These are phyloP conservation scores for Paramecium caudatum DNA, from an alignment of 73 alveolate species.

Conservation along the genomic window DNA sequence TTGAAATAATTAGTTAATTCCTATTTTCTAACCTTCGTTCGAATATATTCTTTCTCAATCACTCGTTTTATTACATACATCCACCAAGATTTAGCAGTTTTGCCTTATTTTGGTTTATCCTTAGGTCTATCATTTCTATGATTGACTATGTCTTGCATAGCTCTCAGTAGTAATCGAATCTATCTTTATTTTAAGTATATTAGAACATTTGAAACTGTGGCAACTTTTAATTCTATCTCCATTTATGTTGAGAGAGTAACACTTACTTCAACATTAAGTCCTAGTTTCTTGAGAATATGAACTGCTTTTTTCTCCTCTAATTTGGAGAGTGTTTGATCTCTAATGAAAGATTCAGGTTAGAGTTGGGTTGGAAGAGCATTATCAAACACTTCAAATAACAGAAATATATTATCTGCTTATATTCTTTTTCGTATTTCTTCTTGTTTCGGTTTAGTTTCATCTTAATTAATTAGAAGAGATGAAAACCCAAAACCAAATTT, in stretches of 20 bases:
- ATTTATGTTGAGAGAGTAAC: background rate
- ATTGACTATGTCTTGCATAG: conserved; percentile 46
- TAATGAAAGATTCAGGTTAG: conserved; percentile 58
- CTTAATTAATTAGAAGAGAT: background rate
- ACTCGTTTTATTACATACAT: conserved; percentile 5
- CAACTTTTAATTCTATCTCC: conserved; percentile 40
- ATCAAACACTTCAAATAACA: conserved; percentile 59
- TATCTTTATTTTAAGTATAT: conserved; percentile 46
- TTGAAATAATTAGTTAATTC: conserved; percentile 41
- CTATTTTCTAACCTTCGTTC: conserved; percentile 48
- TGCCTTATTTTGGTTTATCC: conserved; percentile 10
- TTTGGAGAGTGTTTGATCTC: conserved; percentile 8
- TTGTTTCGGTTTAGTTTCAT: conserved; percentile 2
- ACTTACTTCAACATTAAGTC: conserved; percentile 15
- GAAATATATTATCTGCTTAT: background rate
- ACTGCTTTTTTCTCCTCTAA: conserved; percentile 7
- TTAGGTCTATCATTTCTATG: conserved; percentile 56
- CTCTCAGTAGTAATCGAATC: conserved; percentile 51
- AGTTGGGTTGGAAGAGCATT: conserved; percentile 55
- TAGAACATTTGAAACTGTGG: conserved; percentile 14
- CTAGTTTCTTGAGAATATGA: conserved; percentile 63
- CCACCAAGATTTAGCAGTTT: conserved; percentile 60
- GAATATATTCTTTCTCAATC: conserved; percentile 59
- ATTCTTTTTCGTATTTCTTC: conserved; percentile 46
- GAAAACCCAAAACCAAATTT: conserved; percentile 67